Conservation (phyloP, 805 yeast species). For the Ogataea henricii region DNA sequence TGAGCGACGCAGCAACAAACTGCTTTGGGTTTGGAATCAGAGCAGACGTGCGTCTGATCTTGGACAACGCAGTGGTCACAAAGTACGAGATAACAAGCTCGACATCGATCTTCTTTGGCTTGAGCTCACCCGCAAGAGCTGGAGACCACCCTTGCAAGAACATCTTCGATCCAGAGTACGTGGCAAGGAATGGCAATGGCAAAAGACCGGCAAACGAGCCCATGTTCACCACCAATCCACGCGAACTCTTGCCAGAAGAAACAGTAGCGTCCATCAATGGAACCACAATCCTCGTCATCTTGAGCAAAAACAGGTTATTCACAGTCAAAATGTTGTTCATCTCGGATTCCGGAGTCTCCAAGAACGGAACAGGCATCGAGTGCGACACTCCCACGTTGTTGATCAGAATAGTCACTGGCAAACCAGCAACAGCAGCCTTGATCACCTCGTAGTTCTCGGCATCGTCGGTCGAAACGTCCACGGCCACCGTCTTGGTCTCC, state of each 20-base stretch:
- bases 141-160: constrained; percentile 92
- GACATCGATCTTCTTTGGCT: constrained; percentile 72
- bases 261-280: constrained; percentile 67
- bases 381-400: constrained; percentile 97
- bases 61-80: constrained; percentile 95
- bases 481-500: constrained; percentile 64
- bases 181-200: constrained; percentile 90
- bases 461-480: constrained; percentile 73
- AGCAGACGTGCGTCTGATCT: constrained; percentile 73
- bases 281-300: constrained; percentile 75
- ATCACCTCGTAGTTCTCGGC: constrained; percentile 58
- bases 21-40: constrained; percentile 78
- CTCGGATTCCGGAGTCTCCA: constrained; percentile 75
- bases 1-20: constrained; percentile 76
- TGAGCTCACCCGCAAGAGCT: constrained; percentile 85
- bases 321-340: constrained; percentile 78
- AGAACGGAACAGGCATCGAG: constrained; percentile 90
- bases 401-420: constrained; percentile 73
- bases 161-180: constrained; percentile 95
- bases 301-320: constrained; percentile 81
- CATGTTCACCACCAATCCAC: constrained; percentile 87
- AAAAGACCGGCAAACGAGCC: constrained; percentile 95
- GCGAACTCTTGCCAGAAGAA: constrained; percentile 41
- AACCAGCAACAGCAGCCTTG: constrained; percentile 43
- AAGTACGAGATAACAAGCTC: constrained; percentile 83